These are phyloP conservation scores for Zygosaccharomyces gambellarensis DNA, from an alignment of 805 yeast species.

Conservation along the genomic window DNA sequence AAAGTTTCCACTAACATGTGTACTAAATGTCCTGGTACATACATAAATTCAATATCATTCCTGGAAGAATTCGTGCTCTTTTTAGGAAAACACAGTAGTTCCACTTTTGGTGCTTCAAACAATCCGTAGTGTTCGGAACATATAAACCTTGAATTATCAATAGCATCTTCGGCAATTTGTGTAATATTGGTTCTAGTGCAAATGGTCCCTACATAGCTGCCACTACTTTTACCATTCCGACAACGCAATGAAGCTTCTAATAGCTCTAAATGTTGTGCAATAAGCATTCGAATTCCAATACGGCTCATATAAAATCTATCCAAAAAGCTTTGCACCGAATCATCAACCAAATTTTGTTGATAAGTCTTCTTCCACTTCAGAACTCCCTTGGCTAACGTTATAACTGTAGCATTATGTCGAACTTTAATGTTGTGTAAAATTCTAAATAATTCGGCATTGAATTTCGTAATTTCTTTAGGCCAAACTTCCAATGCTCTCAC, in stretches of 20 bases:
- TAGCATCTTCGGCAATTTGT: conserved; percentile 81
- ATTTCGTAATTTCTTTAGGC: conserved; percentile 70
- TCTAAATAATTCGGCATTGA: conserved; percentile 62
- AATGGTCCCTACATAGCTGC: conserved; percentile 82
- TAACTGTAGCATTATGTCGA: conserved; percentile 88
- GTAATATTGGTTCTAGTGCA: conserved; percentile 79
- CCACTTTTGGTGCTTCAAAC: conserved; percentile 80
- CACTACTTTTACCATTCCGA: conserved; percentile 18
- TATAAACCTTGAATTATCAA: conserved; percentile 83
- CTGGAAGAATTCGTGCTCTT: background rate
- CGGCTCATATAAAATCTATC: conserved; percentile 87
- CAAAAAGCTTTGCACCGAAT: conserved; percentile 71
- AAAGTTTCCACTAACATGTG: conserved; percentile 88
- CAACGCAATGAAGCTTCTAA: conserved; percentile 7
- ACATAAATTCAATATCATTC: conserved; percentile 69
- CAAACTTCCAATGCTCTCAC: conserved; percentile 34
- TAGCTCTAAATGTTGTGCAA: conserved; percentile 90
- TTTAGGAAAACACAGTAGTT: conserved; percentile 50
- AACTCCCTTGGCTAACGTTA: conserved; percentile 89
- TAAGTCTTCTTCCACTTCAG: conserved; percentile 73
- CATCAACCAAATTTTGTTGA: conserved; percentile 51
- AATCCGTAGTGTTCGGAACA: conserved; percentile 89
- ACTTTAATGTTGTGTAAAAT: conserved; percentile 66
- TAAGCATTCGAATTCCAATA: conserved; percentile 87
- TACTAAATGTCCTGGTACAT: conserved; percentile 87